Evolutionary conservation across 441 rosid genomes (phyloP), one percentile per base, ranked within the genome.

Genomic region (Erodium texanum): DNA sequence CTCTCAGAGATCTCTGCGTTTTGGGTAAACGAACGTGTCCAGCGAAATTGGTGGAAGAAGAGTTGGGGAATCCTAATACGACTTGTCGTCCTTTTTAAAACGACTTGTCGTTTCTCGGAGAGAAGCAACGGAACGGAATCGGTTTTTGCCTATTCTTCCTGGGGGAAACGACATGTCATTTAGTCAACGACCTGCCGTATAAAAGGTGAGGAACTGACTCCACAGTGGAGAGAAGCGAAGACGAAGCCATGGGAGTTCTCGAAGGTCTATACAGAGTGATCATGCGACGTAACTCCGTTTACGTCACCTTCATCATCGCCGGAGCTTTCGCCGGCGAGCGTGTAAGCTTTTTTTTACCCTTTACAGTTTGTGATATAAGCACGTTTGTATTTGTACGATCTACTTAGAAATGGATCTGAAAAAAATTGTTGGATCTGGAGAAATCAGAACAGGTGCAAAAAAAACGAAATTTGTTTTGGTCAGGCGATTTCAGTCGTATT

Each of bases 271-370:
- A 94, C 86, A 86, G 78, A 75, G 69, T 89, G 54, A 67, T 94
- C 70, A 92, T 90, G 98, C 96, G 97, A 73, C 97, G 99, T 65
- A 94, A 83, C 87, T 92, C 99, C 76, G 81, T 92, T 74, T 94
- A 94, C 67, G 94, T 86, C 64, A 88, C 99, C 64, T 94, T 94
- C 88, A 77, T 94, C 90, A 79, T 94, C 78, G 89, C 89, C 76
- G 98, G 99, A 58, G 98, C 99, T 71, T 89, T 92, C 67, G 79
- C 83, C n/a, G 95, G 97, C 29, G 99, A 94, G 79, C 85, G 98
- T 82, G 99, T 94, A 48, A 68, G 72, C 18, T 5, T 45, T 45
- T 45, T 36, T 36, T 36, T n/a, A n/a, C n/a, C 41, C 41, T 36
- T 7, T 36, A 36, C 41, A 4, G 41, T 36, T 36, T 36, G 7